A percentile compares a stretch with the other conserved stretches of the same genome.
phyloP scores from a whole-genome alignment of 2,329 filamentous ascomycete genomes.

The Alternaria tenuissima region DNA sequence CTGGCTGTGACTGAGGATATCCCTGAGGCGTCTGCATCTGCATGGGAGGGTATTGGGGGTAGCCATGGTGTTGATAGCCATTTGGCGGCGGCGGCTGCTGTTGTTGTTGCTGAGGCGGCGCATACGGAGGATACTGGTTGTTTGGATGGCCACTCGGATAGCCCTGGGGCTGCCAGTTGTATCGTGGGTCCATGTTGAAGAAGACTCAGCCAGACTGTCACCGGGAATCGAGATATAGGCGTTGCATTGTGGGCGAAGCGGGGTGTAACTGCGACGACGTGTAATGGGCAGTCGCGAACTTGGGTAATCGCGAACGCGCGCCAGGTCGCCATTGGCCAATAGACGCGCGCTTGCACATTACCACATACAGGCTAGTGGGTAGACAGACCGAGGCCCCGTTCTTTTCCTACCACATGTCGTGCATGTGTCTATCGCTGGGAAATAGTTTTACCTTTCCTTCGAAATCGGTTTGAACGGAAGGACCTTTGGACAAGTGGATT shows the following conservation, averaged over 20 bases:
- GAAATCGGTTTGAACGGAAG: too few species aligned
- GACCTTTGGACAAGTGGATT: too few species aligned
- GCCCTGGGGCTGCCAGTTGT: slow-evolving; percentile 45
- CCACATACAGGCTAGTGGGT: slow-evolving; percentile 5
- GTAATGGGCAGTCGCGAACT: slow-evolving; percentile 24
- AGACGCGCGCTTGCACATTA: slow-evolving; percentile 23
- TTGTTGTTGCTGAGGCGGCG: slow-evolving; percentile 33
- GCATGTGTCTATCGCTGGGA: too few species aligned
- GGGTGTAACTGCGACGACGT: slow-evolving; percentile 17
- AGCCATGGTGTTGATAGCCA: slow-evolving; percentile 40
- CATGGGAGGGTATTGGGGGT: slow-evolving; percentile 17
- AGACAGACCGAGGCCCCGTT: slow-evolving; percentile 22
- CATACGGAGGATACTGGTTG: slow-evolving; percentile 42
- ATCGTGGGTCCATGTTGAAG: slow-evolving; percentile 44
- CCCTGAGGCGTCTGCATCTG: slow-evolving; percentile 13
- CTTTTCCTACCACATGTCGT: slow-evolving; percentile 2
- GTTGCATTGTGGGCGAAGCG: slow-evolving; percentile 30
- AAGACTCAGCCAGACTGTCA: slow-evolving; percentile 16
- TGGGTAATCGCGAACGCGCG: slow-evolving; percentile 16
- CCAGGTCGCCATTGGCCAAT: slow-evolving; percentile 22
- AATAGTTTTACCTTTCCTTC: too few species aligned
- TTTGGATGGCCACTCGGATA: slow-evolving; percentile 34
- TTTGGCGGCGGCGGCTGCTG: slow-evolving; percentile 33
- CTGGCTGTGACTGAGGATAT: slow-evolving; percentile 32
- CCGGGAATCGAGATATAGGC: slow-evolving; percentile 19